Evolutionary conservation across 768 basidiomycete species (phyloP), one percentile per base, ranked within the genome.

Genomic region (Grammothele lineata): DNA sequence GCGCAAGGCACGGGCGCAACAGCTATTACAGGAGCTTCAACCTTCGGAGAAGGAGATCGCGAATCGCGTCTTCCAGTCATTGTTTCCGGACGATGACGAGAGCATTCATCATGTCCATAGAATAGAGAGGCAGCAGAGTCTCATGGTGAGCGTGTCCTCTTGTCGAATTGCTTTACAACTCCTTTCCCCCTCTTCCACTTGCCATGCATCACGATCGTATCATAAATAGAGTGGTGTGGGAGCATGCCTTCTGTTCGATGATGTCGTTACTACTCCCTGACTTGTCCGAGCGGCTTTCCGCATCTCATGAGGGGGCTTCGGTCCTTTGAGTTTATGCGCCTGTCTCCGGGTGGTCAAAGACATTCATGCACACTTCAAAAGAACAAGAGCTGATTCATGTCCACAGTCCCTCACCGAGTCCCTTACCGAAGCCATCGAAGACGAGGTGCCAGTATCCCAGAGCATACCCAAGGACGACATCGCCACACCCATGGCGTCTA

Each of bases 11-110:
- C 72, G 82, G 24, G 81, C 80, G 0, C 71, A 83, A 15, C 70
- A 68, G 24, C 49, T 87, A 36, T 56, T 87, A 54, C 71, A 71
- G 36, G 83, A 83, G 53, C 62, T 89, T 14, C 69, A 67, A 39
- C 70, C 65, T 5, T 76, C 81, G 1, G 87, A 90, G 45, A 74
- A 75, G 53, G 85, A 87, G 1, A 67, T 87, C 17, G 86, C 85
- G 3, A 73, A 70, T 47, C 77, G 81, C 40, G 76, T 91, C 24
- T 67, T 89, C 18, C 78, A 83, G 51, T 76, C 80, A 0, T 66
- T 89, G 30, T 89, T 87, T 48, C 64, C 69, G 0, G 69, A 74
- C 32, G 70, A 72, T 27, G 67, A 74, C 18, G 72, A 74, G 52
- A 58, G 52, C 9, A 62, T 63, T 14, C 78, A 78, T 48, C 61